These are phyloP conservation scores for Linum tenue DNA, from an alignment of 345 rosid genomes.

Conservation along the genomic window DNA sequence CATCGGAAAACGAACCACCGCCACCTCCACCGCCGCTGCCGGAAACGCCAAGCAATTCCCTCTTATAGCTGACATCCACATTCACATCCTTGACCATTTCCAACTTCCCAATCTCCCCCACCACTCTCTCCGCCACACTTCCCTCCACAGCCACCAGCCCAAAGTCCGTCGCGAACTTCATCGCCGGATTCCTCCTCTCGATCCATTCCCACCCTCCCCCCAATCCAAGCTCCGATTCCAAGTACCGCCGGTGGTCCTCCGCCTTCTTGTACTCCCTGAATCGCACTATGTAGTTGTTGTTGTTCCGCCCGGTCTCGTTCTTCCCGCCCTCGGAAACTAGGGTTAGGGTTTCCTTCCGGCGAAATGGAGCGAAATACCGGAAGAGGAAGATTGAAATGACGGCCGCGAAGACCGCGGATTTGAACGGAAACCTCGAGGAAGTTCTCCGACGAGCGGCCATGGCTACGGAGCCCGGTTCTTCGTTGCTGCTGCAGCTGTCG, in stretches of 20 bases:
- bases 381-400: conserved; percentile 14
- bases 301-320: neutral
- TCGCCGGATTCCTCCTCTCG: conserved; percentile 67
- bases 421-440: conserved; percentile 4
- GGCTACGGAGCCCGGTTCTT: neutral
- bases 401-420: conserved; percentile 3
- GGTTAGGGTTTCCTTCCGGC: conserved; percentile 14
- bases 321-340: conserved; percentile 9
- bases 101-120: conserved; percentile 53
- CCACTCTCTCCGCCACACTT: conserved; percentile 30
- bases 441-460: conserved; percentile 9
- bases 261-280: conserved; percentile 55
- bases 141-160: conserved; percentile 61
- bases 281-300: conserved; percentile 58
- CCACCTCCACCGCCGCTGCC: neutral
- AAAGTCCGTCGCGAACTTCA: conserved; percentile 72
- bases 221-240: conserved; percentile 42
- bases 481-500: neutral
- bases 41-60: conserved; percentile 40
- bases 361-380: conserved; percentile 8
- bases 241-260: conserved; percentile 45
- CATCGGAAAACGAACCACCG: conserved; percentile 42
- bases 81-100: conserved; percentile 68
- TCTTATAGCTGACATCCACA: conserved; percentile 54
- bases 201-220: conserved; percentile 78